Base-by-base conservation (phyloP, 2,329 filamentous ascomycete genomes). In the Akanthomyces lecanii region DNA sequence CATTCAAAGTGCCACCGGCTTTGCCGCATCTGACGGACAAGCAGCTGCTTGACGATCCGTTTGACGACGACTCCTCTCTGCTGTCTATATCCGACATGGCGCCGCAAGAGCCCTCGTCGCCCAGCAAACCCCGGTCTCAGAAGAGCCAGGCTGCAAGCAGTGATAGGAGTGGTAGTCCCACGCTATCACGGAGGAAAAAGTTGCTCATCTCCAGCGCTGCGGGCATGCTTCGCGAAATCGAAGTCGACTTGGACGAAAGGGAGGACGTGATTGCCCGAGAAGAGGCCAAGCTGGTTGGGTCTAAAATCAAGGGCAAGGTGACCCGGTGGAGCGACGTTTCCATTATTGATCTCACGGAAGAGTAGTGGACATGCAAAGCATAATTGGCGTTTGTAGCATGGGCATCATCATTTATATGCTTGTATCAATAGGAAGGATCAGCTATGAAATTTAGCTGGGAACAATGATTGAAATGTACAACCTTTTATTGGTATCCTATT, bases 271-370 rank as follows among this genome's bases (percentile, higher is more conserved):
- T 54, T 30, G 51, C 55, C 14, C 47, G 56, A 11, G 50, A 54
- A 33, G 56, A 56, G 40, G 55, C 53, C 1, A 40, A 23, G 40
- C 25, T 63, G 5, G 25, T 12, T n/a, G 25, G 21, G 21, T 30
- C 38, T 5, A 45, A 44, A 0, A 47, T 21, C 3, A 55, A 61
- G 33, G 51, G 62, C 33, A 65, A 61, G 0, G 69, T 68, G 14
- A 59, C 69, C 18, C 67, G 73, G 8, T 66, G 68, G 67, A 76
- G 74, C 14, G 74, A 76, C 42, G 68, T 76, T 38, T 69, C 70
- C 3, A 67, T 74, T 45, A 70, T 76, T 59, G 74, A 76, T 51
- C 66, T 76, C 42, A 76, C 74, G 6, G 61, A 68, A 47, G 70
- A 71, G 6, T 62, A 62, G 25, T 14, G 25, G 8, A 30, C 12